Base-by-base conservation (phyloP, 257 asterid species). In the Rauvolfia tetraphylla region DNA sequence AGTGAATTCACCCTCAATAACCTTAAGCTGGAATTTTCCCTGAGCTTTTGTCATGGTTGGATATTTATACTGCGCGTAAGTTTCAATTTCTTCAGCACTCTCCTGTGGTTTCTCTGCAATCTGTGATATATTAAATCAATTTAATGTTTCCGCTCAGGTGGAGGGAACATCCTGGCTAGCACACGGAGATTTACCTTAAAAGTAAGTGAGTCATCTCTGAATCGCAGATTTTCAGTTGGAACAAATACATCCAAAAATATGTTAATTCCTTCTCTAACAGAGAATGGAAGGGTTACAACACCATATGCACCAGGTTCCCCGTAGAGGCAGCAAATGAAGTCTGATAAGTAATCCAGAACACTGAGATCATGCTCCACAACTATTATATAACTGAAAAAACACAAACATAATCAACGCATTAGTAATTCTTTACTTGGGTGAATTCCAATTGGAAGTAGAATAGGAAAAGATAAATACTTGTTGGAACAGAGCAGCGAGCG, bases 291-390 rank as follows among this genome's bases (percentile, higher is more conserved):
- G n/a, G 98, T 94, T 14, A 94, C 98, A 75, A 94, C 97, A 44
- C 98, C 98, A 78, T 92, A 94, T 4, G 96, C 97, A 83, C 98
- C 98, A 79, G 98, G 97, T 76, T 82, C 92, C 79, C 98, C 98
- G 75, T 94, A 92, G 25, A 94, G 92, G 85, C 98, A 94, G 91
- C 98, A 94, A 86, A 92, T 94, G 85, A 94, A 94, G 86, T 94
- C 98, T 20, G 98, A 94, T 67, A 94, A 86, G 81, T 94, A 94
- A 86, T 94, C 98, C 53, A 94, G 91, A 71, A 94, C 97, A 81
- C 98, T 92, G 62, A 94, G 96, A 89, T 94, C 98, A 76, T 94
- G 98, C 91, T 94, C 98, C 76, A 92, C 97, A 59, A 93, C 96
- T n/a, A 93, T 93, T n/a, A 93, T 97, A 73, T 93, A 93, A 80